phyloP scores from a whole-genome alignment of 495 filamentous ascomycete species.

The Tetracladium setigerum region DNA sequence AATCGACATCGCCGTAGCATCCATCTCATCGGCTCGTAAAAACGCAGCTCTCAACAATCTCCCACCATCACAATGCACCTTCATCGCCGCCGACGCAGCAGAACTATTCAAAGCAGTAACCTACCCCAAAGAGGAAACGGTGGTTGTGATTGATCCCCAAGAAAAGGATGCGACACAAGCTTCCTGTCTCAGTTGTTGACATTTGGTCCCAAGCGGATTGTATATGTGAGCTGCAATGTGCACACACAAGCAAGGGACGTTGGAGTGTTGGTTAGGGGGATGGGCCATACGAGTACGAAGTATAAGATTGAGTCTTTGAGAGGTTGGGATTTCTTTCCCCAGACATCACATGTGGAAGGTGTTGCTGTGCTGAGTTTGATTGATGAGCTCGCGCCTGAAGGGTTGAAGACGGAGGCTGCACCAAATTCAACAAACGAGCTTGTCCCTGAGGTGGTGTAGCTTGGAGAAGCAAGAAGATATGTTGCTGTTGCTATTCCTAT shows the following conservation, averaged over 20 bases:
- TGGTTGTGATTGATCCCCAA: slow-evolving; percentile 89
- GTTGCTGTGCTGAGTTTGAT: slow-evolving; percentile 69
- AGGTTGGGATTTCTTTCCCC: slow-evolving; percentile 97
- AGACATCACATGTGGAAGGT: slow-evolving; percentile 94
- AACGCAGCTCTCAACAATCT: slow-evolving; percentile 77
- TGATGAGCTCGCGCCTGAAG: slow-evolving; percentile 15
- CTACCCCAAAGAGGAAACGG: slow-evolving; percentile 71
- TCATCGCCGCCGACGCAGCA: slow-evolving; percentile 79
- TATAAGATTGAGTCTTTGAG: slow-evolving; percentile 89
- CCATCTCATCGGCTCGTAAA: slow-evolving; percentile 63
- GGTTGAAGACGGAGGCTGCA: no score
- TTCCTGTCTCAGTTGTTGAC: slow-evolving; percentile 75
- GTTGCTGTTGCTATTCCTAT: no score
- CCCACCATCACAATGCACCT: slow-evolving; percentile 47
- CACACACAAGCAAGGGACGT: slow-evolving; percentile 95
- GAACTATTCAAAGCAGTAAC: slow-evolving; percentile 66
- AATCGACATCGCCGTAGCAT: slow-evolving; percentile 52
- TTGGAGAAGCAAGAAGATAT: no score
- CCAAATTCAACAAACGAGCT: no score
- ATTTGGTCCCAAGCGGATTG: slow-evolving; percentile 68
- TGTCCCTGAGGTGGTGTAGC: no score
- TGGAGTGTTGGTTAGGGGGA: slow-evolving; percentile 56
- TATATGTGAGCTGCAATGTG: slow-evolving; percentile 96
- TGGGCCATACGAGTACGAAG: slow-evolving; percentile 34
- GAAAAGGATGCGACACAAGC: slow-evolving; percentile 84